Evolutionary conservation across 1,139 yeast genomes (phyloP).

Genomic region (Hansenula lynferdii): DNA sequence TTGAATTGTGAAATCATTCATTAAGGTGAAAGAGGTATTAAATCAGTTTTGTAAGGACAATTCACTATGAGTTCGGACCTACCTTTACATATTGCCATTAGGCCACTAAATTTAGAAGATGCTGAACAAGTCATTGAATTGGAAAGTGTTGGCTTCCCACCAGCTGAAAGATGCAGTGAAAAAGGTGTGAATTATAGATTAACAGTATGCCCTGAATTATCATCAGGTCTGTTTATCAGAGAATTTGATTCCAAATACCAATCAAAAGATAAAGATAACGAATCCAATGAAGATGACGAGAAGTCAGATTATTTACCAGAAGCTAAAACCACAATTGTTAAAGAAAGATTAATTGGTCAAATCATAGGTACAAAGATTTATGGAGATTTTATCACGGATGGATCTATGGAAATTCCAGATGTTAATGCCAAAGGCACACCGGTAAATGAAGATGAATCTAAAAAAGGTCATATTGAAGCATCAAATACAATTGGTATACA

Average conservation of each 20-base stretch:
- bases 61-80: slow-evolving; percentile 18
- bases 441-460: slow-evolving; percentile 27
- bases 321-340: slow-evolving; percentile 42
- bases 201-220: slow-evolving; percentile 80
- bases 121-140: slow-evolving; percentile 53
- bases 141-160: slow-evolving; percentile 71
- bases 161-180: slow-evolving; percentile 56
- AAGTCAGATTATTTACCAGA: slow-evolving; percentile 41
- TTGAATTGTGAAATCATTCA: too few species aligned
- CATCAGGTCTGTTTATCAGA: slow-evolving; percentile 81
- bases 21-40: too few species aligned
- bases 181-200: slow-evolving; percentile 69
- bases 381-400: slow-evolving; percentile 49
- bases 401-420: slow-evolving; percentile 60
- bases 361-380: slow-evolving; percentile 76
- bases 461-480: slow-evolving; percentile 71
- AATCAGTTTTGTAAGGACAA: too few species aligned
- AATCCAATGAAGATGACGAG: slow-evolving; percentile 25
- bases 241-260: slow-evolving; percentile 37
- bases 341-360: slow-evolving; percentile 78
- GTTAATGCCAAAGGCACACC: slow-evolving; percentile 23
- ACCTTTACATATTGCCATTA: slow-evolving; percentile 67
- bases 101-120: slow-evolving; percentile 77
- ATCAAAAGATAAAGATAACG: slow-evolving; percentile 29
- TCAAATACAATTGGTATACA: slow-evolving; percentile 79